A percentile compares a stretch with the other conserved stretches of the same genome.
phyloP scores from a whole-genome alignment of 2,329 filamentous ascomycete species.

The Taxawa tesnikishii region DNA sequence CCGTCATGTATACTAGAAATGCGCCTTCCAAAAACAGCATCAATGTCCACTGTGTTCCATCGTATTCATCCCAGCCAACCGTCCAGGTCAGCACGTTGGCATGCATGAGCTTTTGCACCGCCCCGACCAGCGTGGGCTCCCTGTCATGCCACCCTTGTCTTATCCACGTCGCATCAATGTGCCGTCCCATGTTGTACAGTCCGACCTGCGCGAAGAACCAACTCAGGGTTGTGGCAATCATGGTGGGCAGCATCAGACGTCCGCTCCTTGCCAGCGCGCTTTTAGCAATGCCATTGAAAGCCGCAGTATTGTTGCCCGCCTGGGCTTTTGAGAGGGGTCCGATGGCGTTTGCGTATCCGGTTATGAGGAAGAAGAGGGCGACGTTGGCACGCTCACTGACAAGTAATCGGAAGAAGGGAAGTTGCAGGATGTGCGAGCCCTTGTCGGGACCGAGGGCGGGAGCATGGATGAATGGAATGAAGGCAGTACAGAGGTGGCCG shows the following conservation, averaged over 20 bases:
- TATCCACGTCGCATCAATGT: not conserved
- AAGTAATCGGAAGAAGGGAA: not conserved
- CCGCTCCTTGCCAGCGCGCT: not conserved
- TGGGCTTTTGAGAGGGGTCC: not conserved
- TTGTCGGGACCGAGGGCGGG: not conserved
- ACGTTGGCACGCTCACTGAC: not conserved
- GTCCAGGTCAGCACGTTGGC: slow-evolving; percentile 38
- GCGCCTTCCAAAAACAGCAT: not conserved
- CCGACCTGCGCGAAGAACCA: not conserved
- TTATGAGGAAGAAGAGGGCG: not conserved
- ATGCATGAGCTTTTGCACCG: not conserved
- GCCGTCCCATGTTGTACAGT: not conserved
- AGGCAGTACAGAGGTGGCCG: not conserved
- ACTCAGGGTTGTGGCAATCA: not conserved
- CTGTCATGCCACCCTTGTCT: not conserved
- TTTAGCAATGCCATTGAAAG: not conserved
- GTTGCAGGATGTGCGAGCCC: not conserved
- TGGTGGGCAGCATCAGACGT: not conserved
- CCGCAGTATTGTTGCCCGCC: not conserved
- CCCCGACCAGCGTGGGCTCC: not conserved
- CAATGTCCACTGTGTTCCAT: slow-evolving; percentile 11
- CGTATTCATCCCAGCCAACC: slow-evolving; percentile 30
- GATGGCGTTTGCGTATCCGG: not conserved
- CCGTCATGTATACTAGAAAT: not conserved
- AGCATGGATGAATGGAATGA: not conserved